Base-by-base conservation (phyloP, 176 grass and related monocot genomes). In the Oryza glumipatula region DNA sequence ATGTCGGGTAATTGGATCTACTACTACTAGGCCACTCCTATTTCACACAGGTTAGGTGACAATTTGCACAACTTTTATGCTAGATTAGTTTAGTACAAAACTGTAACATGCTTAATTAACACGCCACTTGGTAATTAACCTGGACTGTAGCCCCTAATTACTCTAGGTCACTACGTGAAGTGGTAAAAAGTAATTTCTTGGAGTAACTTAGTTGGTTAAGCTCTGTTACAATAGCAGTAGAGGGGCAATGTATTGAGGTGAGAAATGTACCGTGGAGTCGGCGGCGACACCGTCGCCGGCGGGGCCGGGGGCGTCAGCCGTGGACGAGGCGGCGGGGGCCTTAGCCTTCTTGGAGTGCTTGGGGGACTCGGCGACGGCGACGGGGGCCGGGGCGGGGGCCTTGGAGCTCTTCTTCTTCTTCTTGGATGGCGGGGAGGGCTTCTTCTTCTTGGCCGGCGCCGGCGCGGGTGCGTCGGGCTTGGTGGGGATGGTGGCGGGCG, bases 381-480 rank as follows among this genome's bases (percentile, higher is more conserved):
- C 86, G 64, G 87, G 84, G 0, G 91, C 88, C 0, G 88, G 91
- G 1, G 91, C 88, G 0, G 88, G 87, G 0, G 88, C 88, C 85
- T 87, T 84, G 78, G 83, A 24, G 35, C 61, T 65, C 54, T 58
- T 58, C 81, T 87, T 87, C 91, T 91, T 92, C 87, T 89, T 82
- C 79, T 92, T 92, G 72, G 78, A 51, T 36, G 72, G 1, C 28
- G 74, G 19, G 5, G 84, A 1, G 0, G 79, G 19, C 79, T 82
- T 74, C 87, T 83, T 86, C 91, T 92, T 91, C 88, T 90, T 93
- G 81, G 85, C 16, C 67, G 91, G 91, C 1, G 91, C 88, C n/a
- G 90, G 90, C 0, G 89, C 89, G 17, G 89, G 89, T 9, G 82
- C 85, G 35, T 87, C 75, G n/a, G 86, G 82, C 79, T 82, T 92